A percentile compares a stretch with the other conserved stretches of the same genome.
Conservation (phyloP, 208 protist genomes). For the Acanthamoeba lugdunensis region DNA sequence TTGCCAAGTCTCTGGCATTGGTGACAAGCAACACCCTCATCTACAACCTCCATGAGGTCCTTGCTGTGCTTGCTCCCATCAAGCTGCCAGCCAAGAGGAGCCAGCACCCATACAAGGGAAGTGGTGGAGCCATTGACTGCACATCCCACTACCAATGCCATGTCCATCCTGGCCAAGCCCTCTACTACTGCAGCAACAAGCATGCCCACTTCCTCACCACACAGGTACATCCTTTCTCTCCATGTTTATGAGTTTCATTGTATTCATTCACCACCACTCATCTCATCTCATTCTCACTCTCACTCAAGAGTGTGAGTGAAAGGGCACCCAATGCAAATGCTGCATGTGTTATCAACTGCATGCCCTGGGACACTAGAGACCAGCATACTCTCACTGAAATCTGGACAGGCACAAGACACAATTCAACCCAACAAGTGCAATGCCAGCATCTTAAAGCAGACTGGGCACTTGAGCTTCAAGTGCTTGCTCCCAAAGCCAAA, state of each 20-base stretch:
- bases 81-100: not conserved
- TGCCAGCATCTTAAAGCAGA: too few species aligned
- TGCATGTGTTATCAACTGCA: too few species aligned
- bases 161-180: slow-evolving; percentile 30
- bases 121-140: slow-evolving; percentile 27
- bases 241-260: not conserved
- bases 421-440: too few species aligned
- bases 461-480: too few species aligned
- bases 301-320: too few species aligned
- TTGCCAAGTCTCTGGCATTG: not conserved
- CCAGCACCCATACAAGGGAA: not conserved
- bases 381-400: too few species aligned
- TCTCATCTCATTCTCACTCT: too few species aligned
- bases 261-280: too few species aligned
- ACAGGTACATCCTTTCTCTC: not conserved
- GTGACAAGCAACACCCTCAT: not conserved
- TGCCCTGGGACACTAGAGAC: too few species aligned
- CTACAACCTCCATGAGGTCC: not conserved
- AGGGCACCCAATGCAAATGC: too few species aligned
- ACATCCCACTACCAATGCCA: not conserved
- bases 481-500: too few species aligned
- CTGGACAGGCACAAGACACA: too few species aligned
- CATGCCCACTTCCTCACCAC: slow-evolving; percentile 28
- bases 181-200: slow-evolving; percentile 10
- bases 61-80: not conserved